These are phyloP conservation scores for Penicillium expansum DNA, from an alignment of 2,329 filamentous ascomycete genomes.

Conservation along the genomic window DNA sequence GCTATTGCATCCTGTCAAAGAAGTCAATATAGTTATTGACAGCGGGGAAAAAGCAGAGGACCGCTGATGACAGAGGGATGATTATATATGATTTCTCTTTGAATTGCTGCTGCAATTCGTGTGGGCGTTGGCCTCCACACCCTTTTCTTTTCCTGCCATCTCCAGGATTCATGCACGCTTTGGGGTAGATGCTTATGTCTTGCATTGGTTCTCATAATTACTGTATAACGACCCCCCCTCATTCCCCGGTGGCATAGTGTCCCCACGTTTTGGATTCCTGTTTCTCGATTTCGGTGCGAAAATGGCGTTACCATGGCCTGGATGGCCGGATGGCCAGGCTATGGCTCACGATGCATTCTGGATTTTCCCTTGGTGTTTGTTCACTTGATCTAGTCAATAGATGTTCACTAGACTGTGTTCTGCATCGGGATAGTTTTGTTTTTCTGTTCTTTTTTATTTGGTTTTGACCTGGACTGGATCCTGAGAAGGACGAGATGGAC, in stretches of 20 bases:
- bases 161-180: slow-evolving; percentile 1
- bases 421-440: not conserved
- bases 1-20: slow-evolving; percentile 85
- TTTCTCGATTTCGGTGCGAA: slow-evolving; percentile 5
- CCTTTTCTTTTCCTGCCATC: not conserved
- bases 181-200: not conserved
- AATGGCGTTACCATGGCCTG: slow-evolving; percentile 6
- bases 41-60: slow-evolving; percentile 30
- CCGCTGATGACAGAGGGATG: slow-evolving; percentile 9
- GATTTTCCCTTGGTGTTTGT: not conserved
- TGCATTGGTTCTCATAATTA: not conserved
- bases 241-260: slow-evolving; percentile 2
- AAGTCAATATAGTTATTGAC: slow-evolving; percentile 57
- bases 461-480: not conserved
- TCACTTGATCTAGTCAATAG: not conserved
- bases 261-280: slow-evolving; percentile 5
- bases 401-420: slow-evolving; percentile 1
- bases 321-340: not conserved
- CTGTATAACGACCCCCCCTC: slow-evolving; percentile 6
- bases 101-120: not conserved
- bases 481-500: not conserved
- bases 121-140: not conserved
- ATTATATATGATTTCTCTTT: not conserved
- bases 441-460: not conserved
- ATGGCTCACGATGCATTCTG: slow-evolving; percentile 9